phyloP scores from a whole-genome alignment of 371 early-diverging fungal genomes.

The Mucor indicus region DNA sequence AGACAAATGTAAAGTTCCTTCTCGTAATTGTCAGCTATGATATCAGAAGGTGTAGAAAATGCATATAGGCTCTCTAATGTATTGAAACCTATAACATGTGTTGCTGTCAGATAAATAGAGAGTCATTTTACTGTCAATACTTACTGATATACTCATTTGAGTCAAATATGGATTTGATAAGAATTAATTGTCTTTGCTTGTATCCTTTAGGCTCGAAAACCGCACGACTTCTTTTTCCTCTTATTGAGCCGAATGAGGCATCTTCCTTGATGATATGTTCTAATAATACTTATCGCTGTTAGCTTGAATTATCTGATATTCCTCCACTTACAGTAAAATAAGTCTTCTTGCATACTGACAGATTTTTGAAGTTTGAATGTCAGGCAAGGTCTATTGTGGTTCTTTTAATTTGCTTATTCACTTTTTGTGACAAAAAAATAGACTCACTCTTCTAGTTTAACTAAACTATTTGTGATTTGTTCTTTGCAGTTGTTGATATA shows the following conservation, averaged over 20 bases:
- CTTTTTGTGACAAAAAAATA: neutral
- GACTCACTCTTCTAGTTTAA: neutral
- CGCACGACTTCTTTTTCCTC: slow-evolving; percentile 21
- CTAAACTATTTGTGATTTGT: too few species aligned
- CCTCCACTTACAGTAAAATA: slow-evolving; percentile 22
- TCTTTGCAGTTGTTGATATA: neutral
- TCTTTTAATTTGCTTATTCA: neutral
- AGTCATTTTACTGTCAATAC: neutral
- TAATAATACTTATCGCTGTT: slow-evolving; percentile 20
- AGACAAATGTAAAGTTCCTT: neutral
- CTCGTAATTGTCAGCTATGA: slow-evolving; percentile 10
- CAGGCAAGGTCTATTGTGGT: slow-evolving; percentile 3
- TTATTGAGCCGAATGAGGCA: slow-evolving; percentile 1
- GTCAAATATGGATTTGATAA: slow-evolving; percentile 19
- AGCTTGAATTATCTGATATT: too few species aligned
- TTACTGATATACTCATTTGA: slow-evolving; percentile 23
- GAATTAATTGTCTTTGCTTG: slow-evolving; percentile 10
- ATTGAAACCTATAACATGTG: slow-evolving; percentile 3
- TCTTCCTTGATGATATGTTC: slow-evolving; percentile 14
- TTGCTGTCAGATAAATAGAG: neutral
- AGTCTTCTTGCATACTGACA: slow-evolving; percentile 14
- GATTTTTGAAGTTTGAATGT: slow-evolving; percentile 21
- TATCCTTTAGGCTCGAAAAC: slow-evolving; percentile 18
- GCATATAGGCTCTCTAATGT: slow-evolving; percentile 15
- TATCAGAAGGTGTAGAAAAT: slow-evolving; percentile 11